Base-by-base conservation (phyloP, 1,139 yeast genomes). In the Diutina scorzettiae region DNA sequence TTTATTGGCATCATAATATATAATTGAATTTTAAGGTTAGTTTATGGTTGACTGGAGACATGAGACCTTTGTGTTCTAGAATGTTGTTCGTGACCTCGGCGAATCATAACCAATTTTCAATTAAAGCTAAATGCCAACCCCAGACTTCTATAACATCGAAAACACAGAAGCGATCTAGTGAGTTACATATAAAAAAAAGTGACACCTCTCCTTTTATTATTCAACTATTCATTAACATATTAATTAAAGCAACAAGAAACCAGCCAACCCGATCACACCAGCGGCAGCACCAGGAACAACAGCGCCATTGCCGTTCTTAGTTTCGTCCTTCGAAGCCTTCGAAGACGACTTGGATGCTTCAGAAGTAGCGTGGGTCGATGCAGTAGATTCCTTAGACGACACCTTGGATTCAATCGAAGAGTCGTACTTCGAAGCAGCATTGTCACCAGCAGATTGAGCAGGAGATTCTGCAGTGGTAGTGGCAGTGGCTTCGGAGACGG, bases 221-320 rank as follows among this genome's bases (percentile, higher is more conserved):
- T 11, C 25, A 6, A 23, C 25, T 23, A 23, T 23, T 9, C 25
- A 23, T 9, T 6, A 6, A 23, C 25, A 23, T 9, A 6, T 9
- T 6, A 19, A 24, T 20, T 32, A 32, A 19, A 32, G 25, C 37
- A 32, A 32, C 37, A 32, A 32, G 25, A 20, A n/a, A 32, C 37
- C 37, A 19, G 37, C 37, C 23, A 32, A 3, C 4, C 37, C 37
- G 25, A 32, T 9, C 17, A 20, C 9, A 19, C 37, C 37, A 20
- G 25, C 37, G 37, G 37, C 37, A 25, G 37, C 25, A 20, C 25
- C 37, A 11, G 20, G 16, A 20, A 16, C 25, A 6, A 25, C 37
- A 17, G 34, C 34, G 21, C 12, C 34, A n/a, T 18, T 18, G 21
- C 12, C 34, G 21, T 18, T 18, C n/a, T 30, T 16, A 5, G 20